Base-by-base conservation (phyloP, 1,284 basidiomycete species). In the Fomitopsis schrenkii region DNA sequence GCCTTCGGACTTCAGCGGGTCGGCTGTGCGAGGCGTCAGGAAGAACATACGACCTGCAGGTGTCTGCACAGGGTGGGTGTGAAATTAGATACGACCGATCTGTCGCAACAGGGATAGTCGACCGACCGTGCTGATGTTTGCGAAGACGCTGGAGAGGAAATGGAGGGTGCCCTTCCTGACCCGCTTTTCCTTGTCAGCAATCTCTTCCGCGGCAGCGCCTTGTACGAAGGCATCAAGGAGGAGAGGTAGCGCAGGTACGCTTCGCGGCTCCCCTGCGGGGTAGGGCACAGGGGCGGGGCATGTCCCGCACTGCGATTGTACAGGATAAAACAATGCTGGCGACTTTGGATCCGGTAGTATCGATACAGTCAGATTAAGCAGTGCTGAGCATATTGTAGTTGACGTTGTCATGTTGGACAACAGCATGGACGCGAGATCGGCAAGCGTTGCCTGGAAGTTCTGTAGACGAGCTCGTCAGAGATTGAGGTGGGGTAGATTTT, bases 381-480 rank as follows among this genome's bases (percentile, higher is more conserved):
- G 77, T 1, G 81, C 74, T 3, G 86, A 79, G 64, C 91, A 90
- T 55, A 92, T 83, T 0, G 83, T 77, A 5, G 93, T 82, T 58
- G 93, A 87, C 14, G 93, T 86, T 15, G 95, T 94, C 48, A 98
- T 80, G 76, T 99, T 99, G 19, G 96, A 98, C 6, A 99, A 83
- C 1, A 99, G 83, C 97, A 99, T 99, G 36, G 94, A 88, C 1
- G 95, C 95, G 10, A 98, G 85, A 77, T 98, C 97, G 36, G 95
- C 94, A 19, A 98, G 87, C 58, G 93, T 86, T 4, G 96, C 90
- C 64, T 91, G 86, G 6, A 93, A 90, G 75, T 97, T 91, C 95
- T 97, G 67, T 6, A 19, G 19, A 46, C 42, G 26, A 30, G 36
- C 19, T 17, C 15, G 10, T 45, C 9, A 56, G 14, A n/a, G 12